Conservation (phyloP, 2,329 filamentous ascomycete species). For the Chalara sp. region DNA sequence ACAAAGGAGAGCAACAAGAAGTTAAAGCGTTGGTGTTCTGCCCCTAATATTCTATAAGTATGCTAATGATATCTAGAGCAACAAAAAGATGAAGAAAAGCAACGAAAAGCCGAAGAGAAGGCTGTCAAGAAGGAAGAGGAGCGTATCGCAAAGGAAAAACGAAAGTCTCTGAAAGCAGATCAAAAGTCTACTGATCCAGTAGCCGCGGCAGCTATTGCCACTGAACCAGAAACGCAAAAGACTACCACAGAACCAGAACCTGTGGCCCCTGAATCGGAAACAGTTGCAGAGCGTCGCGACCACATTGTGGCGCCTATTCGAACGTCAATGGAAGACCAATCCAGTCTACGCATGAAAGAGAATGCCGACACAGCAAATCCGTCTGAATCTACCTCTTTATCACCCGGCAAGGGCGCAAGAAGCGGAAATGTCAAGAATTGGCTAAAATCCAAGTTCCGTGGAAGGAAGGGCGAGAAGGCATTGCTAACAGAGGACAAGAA, state of each 20-base stretch:
- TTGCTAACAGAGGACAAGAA: slow-evolving; percentile 4
- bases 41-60: background rate
- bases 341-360: slow-evolving; percentile 16
- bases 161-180: slow-evolving; percentile 34
- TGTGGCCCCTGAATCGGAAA: background rate
- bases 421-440: slow-evolving; percentile 36
- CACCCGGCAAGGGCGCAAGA: slow-evolving; percentile 13
- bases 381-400: slow-evolving; percentile 15
- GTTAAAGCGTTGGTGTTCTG: slow-evolving; percentile 47
- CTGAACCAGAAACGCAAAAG: background rate
- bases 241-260: background rate
- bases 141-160: slow-evolving; percentile 43
- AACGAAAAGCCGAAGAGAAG: slow-evolving; percentile 44
- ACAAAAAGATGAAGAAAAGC: slow-evolving; percentile 33
- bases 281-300: slow-evolving; percentile 11
- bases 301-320: slow-evolving; percentile 8
- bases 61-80: slow-evolving; percentile 27
- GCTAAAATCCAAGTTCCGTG: slow-evolving; percentile 47
- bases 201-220: background rate
- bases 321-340: slow-evolving; percentile 24
- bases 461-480: slow-evolving; percentile 12
- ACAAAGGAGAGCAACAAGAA: slow-evolving; percentile 46
- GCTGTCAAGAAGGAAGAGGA: slow-evolving; percentile 47
- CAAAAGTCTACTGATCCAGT: background rate
- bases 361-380: slow-evolving; percentile 14